Conservation (phyloP, 306 rosid species). For the Astragalus glycyphyllos region DNA sequence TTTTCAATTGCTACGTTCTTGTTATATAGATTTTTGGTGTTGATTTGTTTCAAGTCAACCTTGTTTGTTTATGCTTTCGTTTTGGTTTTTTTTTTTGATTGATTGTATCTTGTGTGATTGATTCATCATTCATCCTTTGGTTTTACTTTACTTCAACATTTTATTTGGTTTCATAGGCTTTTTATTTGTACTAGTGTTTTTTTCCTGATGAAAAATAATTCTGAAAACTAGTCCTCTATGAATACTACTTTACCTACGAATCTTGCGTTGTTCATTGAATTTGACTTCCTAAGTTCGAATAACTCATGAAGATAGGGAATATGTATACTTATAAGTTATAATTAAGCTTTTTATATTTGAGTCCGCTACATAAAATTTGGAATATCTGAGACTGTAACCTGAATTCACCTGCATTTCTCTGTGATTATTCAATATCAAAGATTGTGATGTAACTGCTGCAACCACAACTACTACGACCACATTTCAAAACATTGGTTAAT, state of each 20-base stretch:
- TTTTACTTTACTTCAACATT: not conserved
- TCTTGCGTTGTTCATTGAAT: not conserved
- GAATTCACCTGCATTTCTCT: too few species aligned
- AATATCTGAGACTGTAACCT: too few species aligned
- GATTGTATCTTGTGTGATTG: not conserved
- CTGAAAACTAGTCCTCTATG: not conserved
- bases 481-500: not conserved
- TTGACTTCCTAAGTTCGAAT: not conserved
- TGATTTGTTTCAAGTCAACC: too few species aligned
- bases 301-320: not conserved
- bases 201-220: not conserved
- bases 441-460: too few species aligned
- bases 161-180: not conserved
- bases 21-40: too few species aligned
- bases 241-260: not conserved
- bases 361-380: too few species aligned
- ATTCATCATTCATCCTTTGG: not conserved
- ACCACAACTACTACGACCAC: too few species aligned
- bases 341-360: too few species aligned
- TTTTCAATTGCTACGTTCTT: too few species aligned
- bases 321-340: too few species aligned
- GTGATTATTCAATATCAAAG: too few species aligned
- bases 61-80: too few species aligned
- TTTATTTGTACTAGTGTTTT: not conserved
- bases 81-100: not conserved